Conservation (phyloP, 306 rosid species). For the Quercus gilva region DNA sequence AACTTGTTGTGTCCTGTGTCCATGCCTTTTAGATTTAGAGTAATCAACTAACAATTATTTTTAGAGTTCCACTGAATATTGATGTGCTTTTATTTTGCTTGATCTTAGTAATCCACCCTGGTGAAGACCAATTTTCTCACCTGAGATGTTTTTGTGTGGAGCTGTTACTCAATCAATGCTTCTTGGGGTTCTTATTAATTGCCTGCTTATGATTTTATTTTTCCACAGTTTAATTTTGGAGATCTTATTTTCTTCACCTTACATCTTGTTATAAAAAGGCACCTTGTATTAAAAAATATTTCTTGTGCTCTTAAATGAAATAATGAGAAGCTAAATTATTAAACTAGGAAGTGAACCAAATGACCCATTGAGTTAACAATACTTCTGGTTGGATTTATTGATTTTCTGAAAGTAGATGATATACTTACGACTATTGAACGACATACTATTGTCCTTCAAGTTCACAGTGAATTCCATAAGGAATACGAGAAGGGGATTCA, state of each 20-base stretch:
- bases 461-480: slow-evolving; percentile 89
- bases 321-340: background rate
- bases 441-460: slow-evolving; percentile 46
- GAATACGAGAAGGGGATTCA: slow-evolving; percentile 81
- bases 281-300: background rate
- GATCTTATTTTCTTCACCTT: background rate
- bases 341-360: background rate
- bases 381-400: background rate
- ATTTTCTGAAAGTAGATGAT: slow-evolving; percentile 2
- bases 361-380: background rate
- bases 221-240: background rate
- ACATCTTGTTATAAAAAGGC: background rate
- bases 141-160: background rate
- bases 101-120: background rate
- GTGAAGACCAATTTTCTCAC: background rate
- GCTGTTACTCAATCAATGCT: background rate
- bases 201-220: background rate
- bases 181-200: background rate
- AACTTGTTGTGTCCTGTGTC: too few relatives aligned
- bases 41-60: background rate
- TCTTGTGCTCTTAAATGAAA: background rate
- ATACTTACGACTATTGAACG: slow-evolving; percentile 13
- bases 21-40: background rate
- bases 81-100: background rate
- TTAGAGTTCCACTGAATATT: background rate